Base-by-base conservation (phyloP, 208 protist genomes). In the Novymonas esmeraldas region DNA sequence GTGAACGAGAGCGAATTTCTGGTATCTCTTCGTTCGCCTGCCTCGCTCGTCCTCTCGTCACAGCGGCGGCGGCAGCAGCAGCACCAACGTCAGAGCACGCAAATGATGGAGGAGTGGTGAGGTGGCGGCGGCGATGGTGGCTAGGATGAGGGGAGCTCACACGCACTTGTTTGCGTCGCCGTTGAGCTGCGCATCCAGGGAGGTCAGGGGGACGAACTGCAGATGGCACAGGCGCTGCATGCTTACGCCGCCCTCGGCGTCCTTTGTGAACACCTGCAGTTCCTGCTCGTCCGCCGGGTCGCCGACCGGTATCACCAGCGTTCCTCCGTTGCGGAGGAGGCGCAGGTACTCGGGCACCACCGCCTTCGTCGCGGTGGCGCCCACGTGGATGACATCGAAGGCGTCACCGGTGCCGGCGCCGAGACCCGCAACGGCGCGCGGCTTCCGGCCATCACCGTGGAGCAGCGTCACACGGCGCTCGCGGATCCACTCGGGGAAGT, bases 311-410 rank as follows among this genome's bases (percentile, higher is more conserved):
- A 95, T 84, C 22, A 96, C 81, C 31, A 95, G 59, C 29, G 83
- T 84, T 7, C 87, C 89, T 18, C 78, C 76, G 20, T 66, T 63
- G 16, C 70, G 62, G 11, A 97, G 76, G 10, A 87, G 64, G 6
- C 79, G 48, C 44, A 89, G 24, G 33, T 92, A 81, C 64, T 51
- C 48, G 22, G 78, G 59, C 26, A 79, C 79, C 20, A 93, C 70
- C 13, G 46, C 26, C 48, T 76, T 49, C 22, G 52, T 67, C 6
- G 71, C 85, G 3, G 92, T 89, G 16, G 92, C 92, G 28, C 92
- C 92, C 20, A 97, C 92, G 62, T 97, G 92, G 62, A 97, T 94
- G n/a, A 90, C 74, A 61, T 95, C 82, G 73, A 92, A 97, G 39
- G 31, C 46, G 22, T 44, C 29, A 10, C 29, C 42, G 14, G 20